phyloP scores from a whole-genome alignment of 2,329 filamentous ascomycete species.

The Magnaporthales sp. region DNA sequence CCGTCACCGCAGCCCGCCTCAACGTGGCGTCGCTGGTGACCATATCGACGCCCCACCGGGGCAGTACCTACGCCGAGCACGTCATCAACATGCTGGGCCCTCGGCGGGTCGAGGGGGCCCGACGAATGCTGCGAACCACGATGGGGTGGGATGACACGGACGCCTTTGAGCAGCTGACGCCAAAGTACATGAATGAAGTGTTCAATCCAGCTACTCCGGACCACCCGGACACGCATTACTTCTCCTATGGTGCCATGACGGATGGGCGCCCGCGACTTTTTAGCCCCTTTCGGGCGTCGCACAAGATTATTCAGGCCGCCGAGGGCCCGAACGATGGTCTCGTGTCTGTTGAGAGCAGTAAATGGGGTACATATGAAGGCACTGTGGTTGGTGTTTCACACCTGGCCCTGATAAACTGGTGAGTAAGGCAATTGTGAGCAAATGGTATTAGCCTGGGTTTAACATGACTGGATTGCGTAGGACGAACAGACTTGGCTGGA shows the following conservation, averaged over 20 bases:
- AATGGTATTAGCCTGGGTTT: not conserved
- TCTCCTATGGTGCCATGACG: slow-evolving; percentile 51
- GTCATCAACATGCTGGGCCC: slow-evolving; percentile 37
- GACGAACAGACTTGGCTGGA: slow-evolving; percentile 49
- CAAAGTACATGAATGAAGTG: slow-evolving; percentile 44
- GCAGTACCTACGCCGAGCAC: slow-evolving; percentile 47
- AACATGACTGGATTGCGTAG: not conserved
- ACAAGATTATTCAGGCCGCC: slow-evolving; percentile 35
- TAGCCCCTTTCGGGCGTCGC: slow-evolving; percentile 52
- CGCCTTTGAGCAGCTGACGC: slow-evolving; percentile 54
- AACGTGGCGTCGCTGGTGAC: slow-evolving; percentile 42
- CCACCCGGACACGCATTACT: slow-evolving; percentile 44
- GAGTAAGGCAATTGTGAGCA: not conserved
- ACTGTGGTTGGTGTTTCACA: slow-evolving; percentile 55
- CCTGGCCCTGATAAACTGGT: slow-evolving; percentile 59
- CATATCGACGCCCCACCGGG: slow-evolving; percentile 46
- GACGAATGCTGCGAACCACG: slow-evolving; percentile 37
- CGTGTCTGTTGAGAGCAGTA: slow-evolving; percentile 55
- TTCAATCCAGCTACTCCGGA: slow-evolving; percentile 53
- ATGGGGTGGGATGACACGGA: slow-evolving; percentile 44
- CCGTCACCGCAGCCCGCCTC: slow-evolving; percentile 30
- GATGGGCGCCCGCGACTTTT: slow-evolving; percentile 44
- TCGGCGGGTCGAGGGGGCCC: slow-evolving; percentile 43
- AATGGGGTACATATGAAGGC: slow-evolving; percentile 56
- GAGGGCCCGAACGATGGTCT: slow-evolving; percentile 59